These are phyloP conservation scores for Balakata baccata DNA, from an alignment of 345 rosid species.

Conservation along the genomic window DNA sequence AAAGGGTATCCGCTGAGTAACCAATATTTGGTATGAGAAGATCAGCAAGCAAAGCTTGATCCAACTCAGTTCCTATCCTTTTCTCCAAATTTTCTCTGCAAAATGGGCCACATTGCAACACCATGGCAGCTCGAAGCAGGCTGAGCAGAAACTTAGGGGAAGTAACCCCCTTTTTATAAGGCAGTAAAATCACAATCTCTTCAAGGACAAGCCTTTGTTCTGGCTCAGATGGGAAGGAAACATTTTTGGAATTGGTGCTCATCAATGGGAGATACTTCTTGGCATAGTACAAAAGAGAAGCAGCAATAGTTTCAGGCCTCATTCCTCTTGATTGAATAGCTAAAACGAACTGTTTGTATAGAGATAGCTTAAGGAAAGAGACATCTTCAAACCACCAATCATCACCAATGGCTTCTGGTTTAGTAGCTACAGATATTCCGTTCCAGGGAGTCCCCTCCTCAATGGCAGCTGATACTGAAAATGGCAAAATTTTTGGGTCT, in stretches of 20 bases:
- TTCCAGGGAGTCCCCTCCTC: conserved; percentile 49
- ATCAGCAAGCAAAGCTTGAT: conserved; percentile 72
- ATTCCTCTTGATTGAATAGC: conserved; percentile 56
- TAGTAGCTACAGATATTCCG: conserved; percentile 48
- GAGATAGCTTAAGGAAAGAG: conserved; percentile 46
- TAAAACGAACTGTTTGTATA: conserved; percentile 61
- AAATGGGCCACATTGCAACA: conserved; percentile 46
- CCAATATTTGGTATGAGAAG: conserved; percentile 78
- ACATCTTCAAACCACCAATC: conserved; percentile 92
- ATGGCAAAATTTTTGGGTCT: conserved; percentile 51
- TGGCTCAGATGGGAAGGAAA: conserved; percentile 36
- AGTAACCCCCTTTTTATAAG: conserved; percentile 43
- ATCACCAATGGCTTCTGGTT: conserved; percentile 32
- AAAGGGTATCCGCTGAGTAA: conserved; percentile 72
- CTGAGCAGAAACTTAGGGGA: conserved; percentile 64
- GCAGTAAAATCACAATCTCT: conserved; percentile 68
- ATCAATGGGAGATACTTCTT: conserved; percentile 63
- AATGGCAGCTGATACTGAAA: conserved; percentile 37
- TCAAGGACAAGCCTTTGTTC: conserved; percentile 67
- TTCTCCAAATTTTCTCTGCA: conserved; percentile 72
- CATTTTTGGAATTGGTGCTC: conserved; percentile 26
- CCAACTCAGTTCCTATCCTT: conserved; percentile 62
- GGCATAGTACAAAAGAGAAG: conserved; percentile 60
- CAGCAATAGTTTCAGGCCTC: conserved; percentile 54
- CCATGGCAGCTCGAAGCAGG: conserved; percentile 74